Percentiles rank a stretch among this genome's conserved stretches.
phyloP scores from a whole-genome alignment of 495 filamentous ascomycete genomes.

The Lasiosphaeris hirsuta region DNA sequence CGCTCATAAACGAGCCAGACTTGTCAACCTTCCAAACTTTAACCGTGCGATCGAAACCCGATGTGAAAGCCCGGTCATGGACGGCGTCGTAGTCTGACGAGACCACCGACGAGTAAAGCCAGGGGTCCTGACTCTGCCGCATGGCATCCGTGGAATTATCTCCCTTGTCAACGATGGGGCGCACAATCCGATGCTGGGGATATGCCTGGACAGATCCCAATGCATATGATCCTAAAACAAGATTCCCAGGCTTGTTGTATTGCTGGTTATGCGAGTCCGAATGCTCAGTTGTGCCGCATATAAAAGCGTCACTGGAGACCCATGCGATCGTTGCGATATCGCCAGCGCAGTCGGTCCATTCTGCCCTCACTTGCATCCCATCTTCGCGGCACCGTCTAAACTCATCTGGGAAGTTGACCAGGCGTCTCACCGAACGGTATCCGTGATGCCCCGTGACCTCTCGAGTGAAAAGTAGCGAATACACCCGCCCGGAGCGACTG shows the following conservation, averaged over 20 bases:
- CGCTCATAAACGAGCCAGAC: constrained; percentile 34
- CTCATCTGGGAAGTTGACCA: constrained; percentile 36
- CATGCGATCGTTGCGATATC: constrained; percentile 59
- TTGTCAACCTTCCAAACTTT: constrained; percentile 64
- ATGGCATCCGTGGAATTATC: constrained; percentile 56
- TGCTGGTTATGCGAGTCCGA: constrained; percentile 74
- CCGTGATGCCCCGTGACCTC: constrained; percentile 36
- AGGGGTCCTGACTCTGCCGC: constrained; percentile 61
- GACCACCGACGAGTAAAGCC: constrained; percentile 73
- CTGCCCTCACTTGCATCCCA: constrained; percentile 37
- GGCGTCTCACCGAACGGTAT: constrained; percentile 28
- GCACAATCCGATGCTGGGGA: constrained; percentile 63
- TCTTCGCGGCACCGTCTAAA: constrained; percentile 45
- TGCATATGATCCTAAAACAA: constrained; percentile 65
- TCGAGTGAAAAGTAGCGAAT: constrained; percentile 37
- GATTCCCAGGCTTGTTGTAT: constrained; percentile 78
- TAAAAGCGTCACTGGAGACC: constrained; percentile 48
- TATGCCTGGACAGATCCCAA: constrained; percentile 58
- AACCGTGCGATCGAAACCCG: constrained; percentile 76
- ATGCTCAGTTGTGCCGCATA: constrained; percentile 68
- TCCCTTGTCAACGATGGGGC: constrained; percentile 48
- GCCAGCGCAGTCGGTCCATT: constrained; percentile 55
- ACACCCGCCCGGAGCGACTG: constrained; percentile 24
- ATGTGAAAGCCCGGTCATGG: constrained; percentile 63
- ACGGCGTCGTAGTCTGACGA: constrained; percentile 65